Evolutionary conservation across 768 basidiomycete genomes (phyloP).

Genomic region (Tephrocybe sp.): DNA sequence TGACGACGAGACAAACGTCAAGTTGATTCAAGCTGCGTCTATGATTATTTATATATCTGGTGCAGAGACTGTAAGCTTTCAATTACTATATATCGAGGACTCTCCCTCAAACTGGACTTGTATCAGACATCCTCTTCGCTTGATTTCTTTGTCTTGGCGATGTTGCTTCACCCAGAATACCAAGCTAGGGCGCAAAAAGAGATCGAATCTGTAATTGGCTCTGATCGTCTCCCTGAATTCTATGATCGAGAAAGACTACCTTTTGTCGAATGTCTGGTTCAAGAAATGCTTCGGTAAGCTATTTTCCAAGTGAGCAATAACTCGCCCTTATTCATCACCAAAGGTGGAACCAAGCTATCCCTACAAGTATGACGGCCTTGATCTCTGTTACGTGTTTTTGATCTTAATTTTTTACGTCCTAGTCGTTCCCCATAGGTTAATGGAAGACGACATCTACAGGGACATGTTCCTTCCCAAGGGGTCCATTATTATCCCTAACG

Average conservation of each 20-base stretch:
- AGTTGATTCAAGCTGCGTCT: neutral
- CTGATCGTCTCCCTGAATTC: conserved; percentile 10
- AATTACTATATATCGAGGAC: neutral
- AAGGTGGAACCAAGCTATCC: neutral
- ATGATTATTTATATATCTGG: neutral
- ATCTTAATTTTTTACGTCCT: neutral
- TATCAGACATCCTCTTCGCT: conserved; percentile 3
- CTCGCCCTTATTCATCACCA: neutral
- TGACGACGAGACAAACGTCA: neutral
- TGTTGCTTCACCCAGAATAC: conserved; percentile 20
- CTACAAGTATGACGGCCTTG: neutral
- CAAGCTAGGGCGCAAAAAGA: conserved; percentile 20
- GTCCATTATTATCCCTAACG: conserved; percentile 7
- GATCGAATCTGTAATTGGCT: conserved; percentile 19
- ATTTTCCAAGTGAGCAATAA: neutral
- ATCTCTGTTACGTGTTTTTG: too few relatives aligned
- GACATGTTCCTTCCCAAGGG: conserved; percentile 14
- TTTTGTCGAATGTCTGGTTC: conserved; percentile 17
- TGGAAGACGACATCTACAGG: conserved; percentile 13
- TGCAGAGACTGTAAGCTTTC: neutral
- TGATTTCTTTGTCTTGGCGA: conserved; percentile 13
- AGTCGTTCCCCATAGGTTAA: conserved; percentile 2
- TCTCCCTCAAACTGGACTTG: neutral
- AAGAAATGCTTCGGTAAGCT: conserved; percentile 10
- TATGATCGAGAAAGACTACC: conserved; percentile 17